These are phyloP conservation scores for Centrapalus pauciflorus DNA, from an alignment of 129 eudicot genomes.

Conservation along the genomic window DNA sequence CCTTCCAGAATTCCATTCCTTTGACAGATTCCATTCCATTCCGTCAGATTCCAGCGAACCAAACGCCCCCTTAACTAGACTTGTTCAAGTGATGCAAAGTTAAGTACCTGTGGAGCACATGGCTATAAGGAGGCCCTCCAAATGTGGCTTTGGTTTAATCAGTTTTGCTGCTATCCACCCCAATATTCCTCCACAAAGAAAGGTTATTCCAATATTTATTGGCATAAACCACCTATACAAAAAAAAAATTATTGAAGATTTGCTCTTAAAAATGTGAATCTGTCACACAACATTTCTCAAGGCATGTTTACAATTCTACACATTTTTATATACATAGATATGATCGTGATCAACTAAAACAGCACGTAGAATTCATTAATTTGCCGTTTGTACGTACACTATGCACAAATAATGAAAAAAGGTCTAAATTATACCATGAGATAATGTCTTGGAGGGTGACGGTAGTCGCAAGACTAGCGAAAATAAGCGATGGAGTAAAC, in stretches of 20 bases:
- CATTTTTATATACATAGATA: neutral
- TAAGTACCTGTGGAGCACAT: constrained; percentile 52
- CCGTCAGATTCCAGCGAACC: too few species aligned
- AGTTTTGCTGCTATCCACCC: constrained; percentile 73
- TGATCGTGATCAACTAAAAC: too few species aligned
- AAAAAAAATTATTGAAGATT: too few species aligned
- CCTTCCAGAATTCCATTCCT: too few species aligned
- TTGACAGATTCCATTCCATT: too few species aligned
- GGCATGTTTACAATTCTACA: too few species aligned
- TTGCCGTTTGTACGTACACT: neutral
- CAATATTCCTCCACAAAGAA: constrained; percentile 54
- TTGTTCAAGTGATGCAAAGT: neutral
- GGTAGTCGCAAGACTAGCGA: constrained; percentile 66
- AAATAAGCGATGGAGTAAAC: constrained; percentile 77
- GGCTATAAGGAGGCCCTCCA: constrained; percentile 60
- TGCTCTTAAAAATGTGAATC: too few species aligned
- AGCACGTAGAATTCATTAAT: too few species aligned
- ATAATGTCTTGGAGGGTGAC: constrained; percentile 70
- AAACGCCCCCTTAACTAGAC: too few species aligned
- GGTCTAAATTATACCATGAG: constrained; percentile 45
- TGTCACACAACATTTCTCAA: neutral
- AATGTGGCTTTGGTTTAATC: constrained; percentile 54
- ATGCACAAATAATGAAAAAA: neutral
- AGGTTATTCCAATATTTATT: constrained; percentile 54
- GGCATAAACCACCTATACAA: constrained; percentile 96